These are phyloP conservation scores for Aspergillus caelatus DNA, from an alignment of 2,329 filamentous ascomycete genomes.

Conservation along the genomic window DNA sequence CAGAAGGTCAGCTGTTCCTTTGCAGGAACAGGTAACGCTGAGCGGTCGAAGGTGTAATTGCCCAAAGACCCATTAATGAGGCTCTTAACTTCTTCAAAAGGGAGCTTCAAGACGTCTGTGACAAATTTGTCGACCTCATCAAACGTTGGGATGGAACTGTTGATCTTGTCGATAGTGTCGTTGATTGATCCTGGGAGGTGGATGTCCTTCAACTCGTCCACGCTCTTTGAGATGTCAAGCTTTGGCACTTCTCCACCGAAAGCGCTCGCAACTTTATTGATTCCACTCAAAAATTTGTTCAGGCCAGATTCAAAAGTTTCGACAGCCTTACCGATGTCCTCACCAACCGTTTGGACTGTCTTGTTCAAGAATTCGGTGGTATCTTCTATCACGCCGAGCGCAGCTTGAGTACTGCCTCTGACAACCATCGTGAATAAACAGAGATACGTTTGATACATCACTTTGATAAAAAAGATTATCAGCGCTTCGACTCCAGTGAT, in stretches of 20 bases:
- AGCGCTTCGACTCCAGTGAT: conserved; percentile 84
- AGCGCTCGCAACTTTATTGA: conserved; percentile 60
- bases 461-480: conserved; percentile 88
- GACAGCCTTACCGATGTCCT: conserved; percentile 47
- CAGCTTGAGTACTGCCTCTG: conserved; percentile 74
- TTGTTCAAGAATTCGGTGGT: conserved; percentile 64
- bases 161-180: conserved; percentile 70
- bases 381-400: conserved; percentile 62
- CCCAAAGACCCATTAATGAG: conserved; percentile 72
- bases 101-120: conserved; percentile 70
- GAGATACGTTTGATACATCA: conserved; percentile 85
- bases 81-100: conserved; percentile 78
- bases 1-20: conserved; percentile 87
- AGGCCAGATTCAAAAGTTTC: conserved; percentile 58
- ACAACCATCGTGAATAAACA: conserved; percentile 86
- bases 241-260: conserved; percentile 50
- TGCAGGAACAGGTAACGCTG: conserved; percentile 77
- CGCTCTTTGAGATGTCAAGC: conserved; percentile 66
- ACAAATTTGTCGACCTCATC: conserved; percentile 81
- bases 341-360: conserved; percentile 49
- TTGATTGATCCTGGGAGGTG: conserved; percentile 70
- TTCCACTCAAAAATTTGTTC: conserved; percentile 53
- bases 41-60: conserved; percentile 75
- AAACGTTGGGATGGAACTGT: conserved; percentile 80
- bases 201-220: conserved; percentile 70